Base-by-base conservation (phyloP, 192 early-diverging fungal genomes). In the Mortierella claussenii region DNA sequence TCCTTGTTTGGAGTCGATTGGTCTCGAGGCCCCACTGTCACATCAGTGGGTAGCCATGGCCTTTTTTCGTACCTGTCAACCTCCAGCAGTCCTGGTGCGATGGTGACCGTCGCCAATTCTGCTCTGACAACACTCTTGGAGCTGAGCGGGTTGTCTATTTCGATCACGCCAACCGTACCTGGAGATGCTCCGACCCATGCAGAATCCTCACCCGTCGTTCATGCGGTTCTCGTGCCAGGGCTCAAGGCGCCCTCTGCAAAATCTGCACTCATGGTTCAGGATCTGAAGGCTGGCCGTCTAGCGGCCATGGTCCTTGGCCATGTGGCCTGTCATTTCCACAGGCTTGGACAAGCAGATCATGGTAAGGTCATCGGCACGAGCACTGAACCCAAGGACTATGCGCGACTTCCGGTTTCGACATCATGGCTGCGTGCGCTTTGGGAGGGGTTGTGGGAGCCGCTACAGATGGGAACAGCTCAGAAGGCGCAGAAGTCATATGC, bases 381-480 rank as follows among this genome's bases (percentile, higher is more conserved):
- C n/a, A 67, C 57, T 27, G 86, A 88, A 47, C 83, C 83, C 17
- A 84, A 74, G 32, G 67, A 80, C 21, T 88, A 86, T 44, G 64
- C 76, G 7, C 83, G 85, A 20, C 46, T 88, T 17, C 63, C 74
- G 20, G 66, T 65, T 17, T 53, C 71, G 15, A 85, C 83, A 10
- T 86, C 85, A 23, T 86, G 81, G 69, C 50, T 88, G n/a, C 68
- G 83, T 43, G 69, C 63, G 6, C 54, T 84, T 5, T 88, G 84
- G 69, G 86, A 88, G 59, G 65, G 52, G 2, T 31, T 74, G 53
- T 49, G 75, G 52, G 54, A 69, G 33, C 60, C 65, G 4, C 43
- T 71, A 12, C 66, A 57, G 55, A 76, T 76, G 73, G 73, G 73
- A 9, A 47, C 63, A 7, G 45, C 31, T 0, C 66, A 79, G 26